Base-by-base conservation (phyloP, 805 yeast species). In the Ogataea trehalophila region DNA sequence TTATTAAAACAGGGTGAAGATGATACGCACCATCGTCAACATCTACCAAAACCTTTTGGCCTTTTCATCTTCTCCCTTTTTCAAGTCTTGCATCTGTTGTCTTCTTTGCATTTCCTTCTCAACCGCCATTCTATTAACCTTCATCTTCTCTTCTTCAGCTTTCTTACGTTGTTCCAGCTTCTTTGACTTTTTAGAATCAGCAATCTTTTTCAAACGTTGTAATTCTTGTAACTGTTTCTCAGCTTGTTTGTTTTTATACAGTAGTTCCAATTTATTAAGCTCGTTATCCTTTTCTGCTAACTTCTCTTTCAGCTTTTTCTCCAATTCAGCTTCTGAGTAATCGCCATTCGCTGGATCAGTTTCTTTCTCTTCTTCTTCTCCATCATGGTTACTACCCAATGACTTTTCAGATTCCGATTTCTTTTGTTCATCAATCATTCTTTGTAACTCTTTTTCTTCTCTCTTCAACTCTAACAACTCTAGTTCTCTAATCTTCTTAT, bases 81-180 rank as follows among this genome's bases (percentile, higher is more conserved):
- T 16, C 38, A 22, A 17, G 26, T 42, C 14, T 33, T 39, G 17
- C 42, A 48, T 44, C 42, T 55, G 46, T 45, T 60, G 54, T 43
- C 62, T 57, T 54, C 69, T 54, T 36, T 55, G 60, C 18, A 50
- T 52, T 49, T 64, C 67, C 36, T 58, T 59, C 45, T 63, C 65
- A 16, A 61, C 54, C n/a, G 67, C 67, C 23, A 53, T 33, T 40
- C 54, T 52, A 39, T 55, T 50, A 35, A 50, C 39, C 48, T 45
- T 55, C 37, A 53, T 52, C 45, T 48, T 48, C 42, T 55, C 57
- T 37, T 56, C 56, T 43, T 53, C 55, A 46, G 38, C 48, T 46
- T 50, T 55, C 50, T 41, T 50, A 42, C 50, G 22, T 41, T 51
- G 53, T 15, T 46, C 51, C 18, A 50, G 15, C 40, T 55, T 56